Evolutionary conservation across 805 yeast genomes (phyloP).

Genomic region (Suhomyces sp.): DNA sequence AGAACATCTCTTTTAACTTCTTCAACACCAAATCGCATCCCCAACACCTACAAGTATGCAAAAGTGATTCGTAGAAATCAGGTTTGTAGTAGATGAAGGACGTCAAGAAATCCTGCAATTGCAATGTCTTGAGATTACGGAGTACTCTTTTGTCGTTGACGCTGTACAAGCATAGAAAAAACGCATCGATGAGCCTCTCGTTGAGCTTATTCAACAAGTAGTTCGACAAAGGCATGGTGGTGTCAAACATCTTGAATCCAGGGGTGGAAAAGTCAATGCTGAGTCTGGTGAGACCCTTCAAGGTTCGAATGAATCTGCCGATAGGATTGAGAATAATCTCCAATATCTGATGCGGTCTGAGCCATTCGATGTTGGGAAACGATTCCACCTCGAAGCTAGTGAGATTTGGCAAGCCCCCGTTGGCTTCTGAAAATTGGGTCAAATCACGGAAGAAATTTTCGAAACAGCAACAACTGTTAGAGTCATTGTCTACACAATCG

Average conservation of each 20-base stretch:
- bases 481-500: conserved; percentile 27
- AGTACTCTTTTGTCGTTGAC: conserved; percentile 5
- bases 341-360: conserved; percentile 32
- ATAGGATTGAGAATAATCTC: conserved; percentile 30
- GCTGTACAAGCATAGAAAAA: conserved; percentile 25
- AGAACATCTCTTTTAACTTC: conserved; percentile 19
- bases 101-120: conserved; percentile 34
- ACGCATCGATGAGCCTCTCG: conserved; percentile 35
- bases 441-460: conserved; percentile 26
- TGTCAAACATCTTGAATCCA: conserved; percentile 36
- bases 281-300: conserved; percentile 20
- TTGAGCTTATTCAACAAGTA: conserved; percentile 28
- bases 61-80: conserved; percentile 29
- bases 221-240: conserved; percentile 28
- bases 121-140: conserved; percentile 20
- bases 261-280: conserved; percentile 33
- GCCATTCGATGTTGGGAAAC: conserved; percentile 34
- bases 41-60: conserved; percentile 36
- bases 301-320: conserved; percentile 26
- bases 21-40: conserved; percentile 32
- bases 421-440: conserved; percentile 14
- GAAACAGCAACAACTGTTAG: conserved; percentile 24
- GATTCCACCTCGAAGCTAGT: conserved; percentile 27
- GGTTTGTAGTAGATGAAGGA: conserved; percentile 38
- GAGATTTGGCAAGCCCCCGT: conserved; percentile 31